Base-by-base conservation (phyloP, 352 stramenopile species). In the Pelagophyceae sp. region DNA sequence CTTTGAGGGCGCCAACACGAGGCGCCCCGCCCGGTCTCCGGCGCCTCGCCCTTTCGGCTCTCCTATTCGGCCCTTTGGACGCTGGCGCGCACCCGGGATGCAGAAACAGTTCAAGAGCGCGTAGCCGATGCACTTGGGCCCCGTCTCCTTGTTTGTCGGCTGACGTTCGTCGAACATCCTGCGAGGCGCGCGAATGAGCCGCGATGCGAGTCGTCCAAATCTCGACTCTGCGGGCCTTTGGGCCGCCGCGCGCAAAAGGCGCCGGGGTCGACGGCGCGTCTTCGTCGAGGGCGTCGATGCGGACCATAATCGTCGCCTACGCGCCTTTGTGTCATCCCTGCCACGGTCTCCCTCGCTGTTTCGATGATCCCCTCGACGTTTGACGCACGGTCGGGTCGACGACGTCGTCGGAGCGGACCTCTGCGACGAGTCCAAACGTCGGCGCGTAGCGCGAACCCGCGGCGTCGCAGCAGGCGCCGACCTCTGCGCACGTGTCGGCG, bases 341-440 rank as follows among this genome's bases (percentile, higher is more conserved):
- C n/a, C n/a, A n/a, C n/a, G n/a, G n/a, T n/a, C n/a, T n/a, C n/a
- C n/a, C n/a, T n/a, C n/a, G n/a, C n/a, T n/a, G n/a, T n/a, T n/a
- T n/a, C n/a, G n/a, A n/a, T n/a, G n/a, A n/a, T n/a, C n/a, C n/a
- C n/a, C n/a, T n/a, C n/a, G n/a, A n/a, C n/a, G n/a, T n/a, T n/a
- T n/a, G n/a, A n/a, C n/a, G n/a, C n/a, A n/a, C n/a, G n/a, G 67
- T 74, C 67, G 67, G 67, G 67, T 74, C 67, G 45, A 54, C 45
- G 35, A 74, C 51, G 35, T 5, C 37, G 1, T 17, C 35, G 3
- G 31, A 23, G 38, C 67, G 67, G 35, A 74, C 20, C 67, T 74
- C 67, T 0, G 23, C 67, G 35, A 51, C 31, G 33, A 74, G 38
- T 0, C 35, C 33, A 31, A 74, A 74, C 25, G 23, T 60, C 35